phyloP scores from a whole-genome alignment of 202 grass and related monocot species.

The Carex arenaria region DNA sequence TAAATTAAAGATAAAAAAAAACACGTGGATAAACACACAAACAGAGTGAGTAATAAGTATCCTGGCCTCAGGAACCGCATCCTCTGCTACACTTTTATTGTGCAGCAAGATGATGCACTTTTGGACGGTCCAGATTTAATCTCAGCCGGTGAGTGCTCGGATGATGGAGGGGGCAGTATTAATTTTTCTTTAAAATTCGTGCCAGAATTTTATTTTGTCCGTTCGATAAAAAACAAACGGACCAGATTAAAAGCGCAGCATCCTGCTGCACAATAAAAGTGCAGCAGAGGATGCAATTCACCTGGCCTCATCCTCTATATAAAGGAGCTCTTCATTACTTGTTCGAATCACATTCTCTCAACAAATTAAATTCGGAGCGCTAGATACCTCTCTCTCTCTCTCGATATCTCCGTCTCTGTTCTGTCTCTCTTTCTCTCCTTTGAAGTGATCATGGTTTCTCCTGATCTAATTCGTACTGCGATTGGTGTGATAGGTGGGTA shows the following conservation, averaged over 20 bases:
- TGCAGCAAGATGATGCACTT: too few relatives aligned
- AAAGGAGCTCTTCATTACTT: not conserved
- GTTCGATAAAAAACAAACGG: too few relatives aligned
- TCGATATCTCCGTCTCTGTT: not conserved
- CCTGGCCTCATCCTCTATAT: slow-evolving; percentile 25
- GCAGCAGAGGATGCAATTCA: too few relatives aligned
- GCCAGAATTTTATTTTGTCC: too few relatives aligned
- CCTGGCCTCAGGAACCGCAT: too few relatives aligned
- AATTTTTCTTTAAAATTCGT: too few relatives aligned
- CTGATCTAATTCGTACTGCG: slow-evolving; percentile 69
- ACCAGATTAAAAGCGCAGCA: too few relatives aligned
- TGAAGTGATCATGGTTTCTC: slow-evolving; percentile 49
- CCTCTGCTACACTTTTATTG: too few relatives aligned
- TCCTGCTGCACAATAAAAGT: too few relatives aligned
- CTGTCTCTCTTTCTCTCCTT: not conserved
- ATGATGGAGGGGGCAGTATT: too few relatives aligned
- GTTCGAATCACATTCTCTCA: slow-evolving; percentile 6
- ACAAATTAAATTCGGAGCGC: not conserved
- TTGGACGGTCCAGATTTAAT: too few relatives aligned
- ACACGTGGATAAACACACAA: slow-evolving; percentile 2
- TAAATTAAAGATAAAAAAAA: not conserved
- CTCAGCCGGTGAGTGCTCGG: too few relatives aligned
- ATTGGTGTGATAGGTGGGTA: slow-evolving; percentile 70
- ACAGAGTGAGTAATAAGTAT: not conserved
- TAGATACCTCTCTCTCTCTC: not conserved